Evolutionary conservation across 768 basidiomycete genomes (phyloP).

Genomic region (Hygrocybe coccinea): DNA sequence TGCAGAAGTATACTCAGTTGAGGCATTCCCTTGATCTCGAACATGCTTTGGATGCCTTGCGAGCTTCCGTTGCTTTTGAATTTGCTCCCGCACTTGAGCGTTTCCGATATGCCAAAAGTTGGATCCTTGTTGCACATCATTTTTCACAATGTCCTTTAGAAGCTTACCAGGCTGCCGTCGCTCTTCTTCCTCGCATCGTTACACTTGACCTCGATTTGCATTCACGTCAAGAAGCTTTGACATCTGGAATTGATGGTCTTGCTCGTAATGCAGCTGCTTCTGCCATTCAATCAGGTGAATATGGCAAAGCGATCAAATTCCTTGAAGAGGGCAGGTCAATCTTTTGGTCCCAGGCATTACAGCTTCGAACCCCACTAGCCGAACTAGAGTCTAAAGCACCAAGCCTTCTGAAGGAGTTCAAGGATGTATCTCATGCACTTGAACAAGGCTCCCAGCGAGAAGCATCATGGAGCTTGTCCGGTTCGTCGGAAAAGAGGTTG

Average conservation of each 20-base stretch:
- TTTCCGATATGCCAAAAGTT: background rate
- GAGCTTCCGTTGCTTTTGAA: background rate
- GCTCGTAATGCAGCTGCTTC: no score
- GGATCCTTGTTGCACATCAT: background rate
- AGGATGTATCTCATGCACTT: background rate
- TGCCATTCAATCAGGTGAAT: background rate
- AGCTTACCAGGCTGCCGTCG: background rate
- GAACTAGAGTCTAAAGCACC: background rate
- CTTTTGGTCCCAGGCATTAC: background rate
- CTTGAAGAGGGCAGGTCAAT: background rate
- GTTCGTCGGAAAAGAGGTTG: background rate
- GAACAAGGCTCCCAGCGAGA: background rate
- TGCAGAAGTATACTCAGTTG: background rate
- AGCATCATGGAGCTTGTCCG: no score
- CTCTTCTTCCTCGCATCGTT: background rate
- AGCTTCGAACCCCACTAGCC: constrained; percentile 1
- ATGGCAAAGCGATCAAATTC: background rate
- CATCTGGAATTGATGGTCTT: background rate
- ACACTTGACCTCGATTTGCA: background rate
- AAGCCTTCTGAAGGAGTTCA: background rate
- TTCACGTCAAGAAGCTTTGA: background rate
- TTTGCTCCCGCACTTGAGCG: background rate
- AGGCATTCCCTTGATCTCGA: background rate
- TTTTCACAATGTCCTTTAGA: background rate
- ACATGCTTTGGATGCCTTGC: background rate